Evolutionary conservation across 441 rosid species (phyloP), one percentile per base, ranked within the genome.

Genomic region (Biscutella auriculata): DNA sequence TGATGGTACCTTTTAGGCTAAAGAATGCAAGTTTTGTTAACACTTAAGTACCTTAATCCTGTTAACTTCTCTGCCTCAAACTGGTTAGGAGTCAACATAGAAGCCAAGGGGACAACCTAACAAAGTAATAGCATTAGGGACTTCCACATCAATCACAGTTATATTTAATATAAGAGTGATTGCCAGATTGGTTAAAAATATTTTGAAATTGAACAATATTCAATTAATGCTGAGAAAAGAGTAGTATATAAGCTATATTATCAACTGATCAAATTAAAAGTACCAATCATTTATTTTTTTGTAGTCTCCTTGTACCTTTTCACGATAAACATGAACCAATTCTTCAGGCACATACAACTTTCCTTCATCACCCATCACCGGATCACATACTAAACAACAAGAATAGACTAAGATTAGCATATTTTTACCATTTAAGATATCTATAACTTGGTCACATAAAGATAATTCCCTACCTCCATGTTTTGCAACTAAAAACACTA

Each of bases 81-180:
- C 75, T 94, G 99, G 73, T 94, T 94, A 69, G 99, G 99, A 53
- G 99, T 94, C 85, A 94, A 74, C 99, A 90, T 94, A 53, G 99
- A 85, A 54, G 99, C 97, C 71, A 85, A 77, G n/a, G 97, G 99
- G 53, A 94, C 95, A 79, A 94, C 99, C 99, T 94, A 74, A 66
- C 3, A 60, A 58, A 25, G 43, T 2, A 52, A 37, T 48, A 37
- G 37, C 54, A 67, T 49, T 9, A 54, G 60, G 32, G 35, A 28
- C 10, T 52, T 43, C 34, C 63, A 68, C n/a, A 59, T 53, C 56
- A 26, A 41, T 15, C 16, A 43, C 11, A 46, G 8, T 35, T 35
- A 25, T 40, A 47, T 5, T 25, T n/a, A n/a, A n/a, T 37, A 17
- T 47, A 50, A n/a, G 49, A 19, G 25, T 39, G 27, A 61, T 49